phyloP scores from a whole-genome alignment of 179 eudicot genomes.

The Gypsophila paniculata region DNA sequence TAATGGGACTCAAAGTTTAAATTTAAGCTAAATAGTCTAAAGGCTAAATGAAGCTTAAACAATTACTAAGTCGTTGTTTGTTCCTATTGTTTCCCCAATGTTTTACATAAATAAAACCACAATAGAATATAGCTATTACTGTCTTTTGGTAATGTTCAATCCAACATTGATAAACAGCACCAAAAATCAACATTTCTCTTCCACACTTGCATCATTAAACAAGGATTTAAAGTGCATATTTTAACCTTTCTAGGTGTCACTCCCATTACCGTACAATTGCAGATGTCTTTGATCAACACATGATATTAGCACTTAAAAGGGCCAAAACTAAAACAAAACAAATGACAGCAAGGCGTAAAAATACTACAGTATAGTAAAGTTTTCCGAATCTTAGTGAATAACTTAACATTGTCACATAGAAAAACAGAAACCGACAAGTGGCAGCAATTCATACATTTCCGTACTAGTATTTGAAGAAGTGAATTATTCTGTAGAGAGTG shows the following conservation, averaged over 20 bases:
- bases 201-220: neutral
- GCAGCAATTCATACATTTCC: neutral
- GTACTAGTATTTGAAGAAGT: slow-evolving; percentile 3
- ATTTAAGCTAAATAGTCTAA: too few relatives aligned
- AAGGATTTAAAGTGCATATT: neutral
- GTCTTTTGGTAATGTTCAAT: too few relatives aligned
- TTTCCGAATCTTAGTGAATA: neutral
- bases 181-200: too few relatives aligned
- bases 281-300: neutral
- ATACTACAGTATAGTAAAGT: neutral
- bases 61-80: too few relatives aligned
- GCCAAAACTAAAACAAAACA: neutral
- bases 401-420: neutral
- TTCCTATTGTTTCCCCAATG: too few relatives aligned
- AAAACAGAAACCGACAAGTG: neutral
- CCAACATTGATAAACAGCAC: too few relatives aligned
- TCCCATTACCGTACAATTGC: neutral
- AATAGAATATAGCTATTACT: too few relatives aligned
- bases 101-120: too few relatives aligned
- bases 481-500: slow-evolving; percentile 10
- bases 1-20: too few relatives aligned
- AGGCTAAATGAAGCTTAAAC: too few relatives aligned
- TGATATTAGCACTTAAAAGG: neutral
- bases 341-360: neutral
- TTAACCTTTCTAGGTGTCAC: neutral